Base-by-base conservation (phyloP, 306 rosid genomes). In the Mimosa bimucronata region DNA sequence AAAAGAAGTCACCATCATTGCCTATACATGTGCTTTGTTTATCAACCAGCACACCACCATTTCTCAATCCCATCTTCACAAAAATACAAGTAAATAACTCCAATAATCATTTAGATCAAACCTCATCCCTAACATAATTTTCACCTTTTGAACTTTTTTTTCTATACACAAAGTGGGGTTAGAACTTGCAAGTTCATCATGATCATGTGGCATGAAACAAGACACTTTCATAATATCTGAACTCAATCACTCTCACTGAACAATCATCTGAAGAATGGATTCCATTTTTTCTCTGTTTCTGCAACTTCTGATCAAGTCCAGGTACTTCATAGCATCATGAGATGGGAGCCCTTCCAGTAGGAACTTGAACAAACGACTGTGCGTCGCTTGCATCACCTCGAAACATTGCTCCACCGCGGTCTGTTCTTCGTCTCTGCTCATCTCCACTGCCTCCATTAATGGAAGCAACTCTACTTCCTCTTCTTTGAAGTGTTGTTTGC, bases 341-440 rank as follows among this genome's bases (percentile, higher is more conserved):
- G 95, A 88, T 53, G 83, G 80, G 12, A 94, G 88, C 42, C 98
- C 98, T 84, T 94, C 94, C 4, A 94, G 95, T 46, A 94, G 72
- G 82, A 86, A 87, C 80, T 86, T 91, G 7, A 94, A 84, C 53
- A 91, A 80, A 66, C 87, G 95, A 9, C 89, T 79, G 50, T 94
- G 98, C 23, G 97, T 89, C 78, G 70, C 94, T 77, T 86, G 90
- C 98, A 94, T 94, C 83, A 90, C 91, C 42, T 91, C 92, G 71
- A 91, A 74, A 44, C 92, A 85, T 55, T 89, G 90, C 81, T 90
- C 94, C 31, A 94, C 42, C 64, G 87, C 82, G 55, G 71, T 84
- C 77, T 66, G 60, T 45, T 94, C 92, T 50, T 88, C 85, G 34
- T 88, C 92, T 77, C 81, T 88, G 87, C 77, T 90, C 84, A 89